phyloP scores from a whole-genome alignment of 441 rosid species.

The Jatropha podagrica region DNA sequence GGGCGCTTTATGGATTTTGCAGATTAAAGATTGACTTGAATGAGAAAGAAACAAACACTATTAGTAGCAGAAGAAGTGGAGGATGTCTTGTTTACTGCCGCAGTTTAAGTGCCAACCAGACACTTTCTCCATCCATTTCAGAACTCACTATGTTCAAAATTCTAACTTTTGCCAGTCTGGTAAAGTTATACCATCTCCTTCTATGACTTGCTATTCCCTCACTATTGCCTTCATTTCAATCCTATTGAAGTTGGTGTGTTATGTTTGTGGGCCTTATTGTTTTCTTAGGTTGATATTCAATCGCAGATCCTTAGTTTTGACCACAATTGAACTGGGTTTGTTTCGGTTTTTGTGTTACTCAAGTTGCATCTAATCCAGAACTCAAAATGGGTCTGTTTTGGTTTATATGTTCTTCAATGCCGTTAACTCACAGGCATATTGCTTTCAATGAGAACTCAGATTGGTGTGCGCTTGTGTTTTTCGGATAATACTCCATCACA shows the following conservation, averaged over 20 bases:
- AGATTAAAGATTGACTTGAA: conserved; percentile 16
- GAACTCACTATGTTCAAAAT: conserved; percentile 37
- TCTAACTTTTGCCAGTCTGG: conserved; percentile 25
- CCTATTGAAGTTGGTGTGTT: conserved; percentile 2
- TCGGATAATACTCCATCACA: not conserved
- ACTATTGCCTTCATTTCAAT: not conserved
- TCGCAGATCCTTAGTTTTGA: not conserved
- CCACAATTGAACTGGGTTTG: not conserved
- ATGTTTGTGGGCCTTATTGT: not conserved
- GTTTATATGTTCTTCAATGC: not conserved
- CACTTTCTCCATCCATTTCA: conserved; percentile 63
- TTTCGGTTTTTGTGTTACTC: conserved; percentile 1
- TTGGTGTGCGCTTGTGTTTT: not conserved
- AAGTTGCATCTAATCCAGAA: not conserved
- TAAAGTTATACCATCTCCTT: conserved; percentile 27
- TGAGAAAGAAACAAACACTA: not conserved
- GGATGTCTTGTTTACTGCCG: conserved; percentile 86
- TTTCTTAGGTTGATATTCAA: not conserved
- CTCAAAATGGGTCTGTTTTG: not conserved
- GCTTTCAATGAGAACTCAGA: not conserved
- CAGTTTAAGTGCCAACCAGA: conserved; percentile 94
- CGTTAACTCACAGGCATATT: not conserved
- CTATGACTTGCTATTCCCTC: not conserved
- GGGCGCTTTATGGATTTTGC: conserved; percentile 14
- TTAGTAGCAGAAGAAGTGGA: conserved; percentile 17